Conservation (phyloP, 2,329 filamentous ascomycete genomes). For the Arthrinium phaeospermum region DNA sequence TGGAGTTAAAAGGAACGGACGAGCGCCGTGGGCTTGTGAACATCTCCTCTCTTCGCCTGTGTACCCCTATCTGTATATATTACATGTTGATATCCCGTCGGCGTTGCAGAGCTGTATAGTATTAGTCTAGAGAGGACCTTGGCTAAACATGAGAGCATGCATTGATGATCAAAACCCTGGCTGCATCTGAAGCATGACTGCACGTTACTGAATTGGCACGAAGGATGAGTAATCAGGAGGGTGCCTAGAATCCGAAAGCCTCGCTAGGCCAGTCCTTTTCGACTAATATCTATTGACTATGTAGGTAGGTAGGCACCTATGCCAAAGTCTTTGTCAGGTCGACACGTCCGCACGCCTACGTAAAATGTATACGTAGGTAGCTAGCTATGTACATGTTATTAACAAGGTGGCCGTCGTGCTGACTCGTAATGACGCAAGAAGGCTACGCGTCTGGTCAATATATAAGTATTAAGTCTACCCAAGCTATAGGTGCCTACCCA, state of each 20-base stretch:
- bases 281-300: background rate
- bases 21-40: slow-evolving; percentile 45
- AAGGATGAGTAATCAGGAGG: no score
- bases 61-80: slow-evolving; percentile 30
- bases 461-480: background rate
- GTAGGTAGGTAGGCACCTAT: background rate
- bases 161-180: slow-evolving; percentile 4
- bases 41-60: slow-evolving; percentile 42
- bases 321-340: no score
- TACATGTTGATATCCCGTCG: slow-evolving; percentile 25
- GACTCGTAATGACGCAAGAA: background rate
- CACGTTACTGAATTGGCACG: no score
- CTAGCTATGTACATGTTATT: background rate
- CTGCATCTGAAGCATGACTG: background rate
- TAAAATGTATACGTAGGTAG: no score
- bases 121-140: slow-evolving; percentile 10
- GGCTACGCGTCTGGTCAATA: background rate
- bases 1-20: slow-evolving; percentile 52
- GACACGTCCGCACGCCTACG: background rate
- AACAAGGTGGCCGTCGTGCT: background rate
- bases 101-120: slow-evolving; percentile 19
- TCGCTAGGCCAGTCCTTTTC: background rate
- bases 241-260: no score
- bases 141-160: slow-evolving; percentile 18
- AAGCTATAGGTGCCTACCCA: background rate